Evolutionary conservation across 305 asterid genomes (phyloP).

Genomic region (Fraxinus latifolia): DNA sequence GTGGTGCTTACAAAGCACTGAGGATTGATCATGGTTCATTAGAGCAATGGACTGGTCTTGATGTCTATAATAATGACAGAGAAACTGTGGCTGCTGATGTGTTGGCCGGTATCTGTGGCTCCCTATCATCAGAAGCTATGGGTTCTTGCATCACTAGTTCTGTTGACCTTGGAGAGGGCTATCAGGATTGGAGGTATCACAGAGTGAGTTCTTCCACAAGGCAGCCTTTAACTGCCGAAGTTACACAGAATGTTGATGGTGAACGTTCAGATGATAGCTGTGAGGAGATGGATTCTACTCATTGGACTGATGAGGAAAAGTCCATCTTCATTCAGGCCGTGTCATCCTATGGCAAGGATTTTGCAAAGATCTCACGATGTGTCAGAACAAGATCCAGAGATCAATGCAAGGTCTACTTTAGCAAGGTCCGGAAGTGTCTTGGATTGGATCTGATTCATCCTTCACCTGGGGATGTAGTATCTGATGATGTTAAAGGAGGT

Average conservation of each 20-base stretch:
- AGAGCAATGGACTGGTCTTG: constrained; percentile 57
- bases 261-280: constrained; percentile 95
- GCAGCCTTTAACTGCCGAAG: constrained; percentile 67
- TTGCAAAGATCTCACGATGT: constrained; percentile 56
- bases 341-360: constrained; percentile 78
- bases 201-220: constrained; percentile 48
- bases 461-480: constrained; percentile 36
- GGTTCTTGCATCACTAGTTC: constrained; percentile 93
- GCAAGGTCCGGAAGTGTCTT: constrained; percentile 84
- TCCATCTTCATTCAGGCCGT: constrained; percentile 65
- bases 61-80: constrained; percentile 52
- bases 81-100: constrained; percentile 94
- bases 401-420: constrained; percentile 80
- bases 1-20: constrained; percentile 36
- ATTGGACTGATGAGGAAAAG: constrained; percentile 96
- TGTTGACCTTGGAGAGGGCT: constrained; percentile 69
- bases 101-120: constrained; percentile 92
- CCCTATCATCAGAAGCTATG: constrained; percentile 93
- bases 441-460: constrained; percentile 59
- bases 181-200: constrained; percentile 57
- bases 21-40: constrained; percentile 39
- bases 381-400: constrained; percentile 72
- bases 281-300: constrained; percentile 66
- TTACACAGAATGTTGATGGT: constrained; percentile 59
- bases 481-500: constrained; percentile 52